Evolutionary conservation across 306 rosid species (phyloP).

Genomic region (Vigna trinervia): DNA sequence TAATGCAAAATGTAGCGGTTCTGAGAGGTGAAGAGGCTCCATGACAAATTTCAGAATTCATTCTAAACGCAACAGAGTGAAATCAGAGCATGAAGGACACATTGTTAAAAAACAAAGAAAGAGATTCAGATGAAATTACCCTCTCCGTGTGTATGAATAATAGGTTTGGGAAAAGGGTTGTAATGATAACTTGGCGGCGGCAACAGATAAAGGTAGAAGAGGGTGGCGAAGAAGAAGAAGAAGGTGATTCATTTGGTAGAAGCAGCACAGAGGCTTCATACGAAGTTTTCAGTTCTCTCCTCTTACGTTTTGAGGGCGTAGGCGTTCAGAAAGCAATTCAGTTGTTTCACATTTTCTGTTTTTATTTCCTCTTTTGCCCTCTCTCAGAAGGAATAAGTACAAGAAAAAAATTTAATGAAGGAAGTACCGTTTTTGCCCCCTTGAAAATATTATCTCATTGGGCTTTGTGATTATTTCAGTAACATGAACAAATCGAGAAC

Average conservation of each 20-base stretch:
- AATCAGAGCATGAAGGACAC: neutral
- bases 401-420: too few relatives aligned
- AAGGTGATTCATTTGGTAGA: constrained; percentile 36
- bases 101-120: neutral
- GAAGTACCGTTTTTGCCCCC: too few relatives aligned
- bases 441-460: too few relatives aligned
- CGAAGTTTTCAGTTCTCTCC: neutral
- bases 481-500: too few relatives aligned
- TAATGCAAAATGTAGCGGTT: constrained; percentile 13
- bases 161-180: neutral
- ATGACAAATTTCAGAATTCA: neutral
- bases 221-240: constrained; percentile 17
- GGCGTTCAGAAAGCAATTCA: too few relatives aligned
- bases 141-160: neutral
- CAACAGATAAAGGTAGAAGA: neutral
- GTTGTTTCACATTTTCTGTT: too few relatives aligned
- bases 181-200: constrained; percentile 1
- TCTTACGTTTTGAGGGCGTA: neutral
- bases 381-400: too few relatives aligned
- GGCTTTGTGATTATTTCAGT: too few relatives aligned
- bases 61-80: neutral
- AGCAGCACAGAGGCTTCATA: neutral
- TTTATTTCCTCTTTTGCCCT: too few relatives aligned
- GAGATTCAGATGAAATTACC: neutral
- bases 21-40: constrained; percentile 5